Conservation (phyloP, 495 filamentous ascomycete species). For the Podospora pseudocomata region DNA sequence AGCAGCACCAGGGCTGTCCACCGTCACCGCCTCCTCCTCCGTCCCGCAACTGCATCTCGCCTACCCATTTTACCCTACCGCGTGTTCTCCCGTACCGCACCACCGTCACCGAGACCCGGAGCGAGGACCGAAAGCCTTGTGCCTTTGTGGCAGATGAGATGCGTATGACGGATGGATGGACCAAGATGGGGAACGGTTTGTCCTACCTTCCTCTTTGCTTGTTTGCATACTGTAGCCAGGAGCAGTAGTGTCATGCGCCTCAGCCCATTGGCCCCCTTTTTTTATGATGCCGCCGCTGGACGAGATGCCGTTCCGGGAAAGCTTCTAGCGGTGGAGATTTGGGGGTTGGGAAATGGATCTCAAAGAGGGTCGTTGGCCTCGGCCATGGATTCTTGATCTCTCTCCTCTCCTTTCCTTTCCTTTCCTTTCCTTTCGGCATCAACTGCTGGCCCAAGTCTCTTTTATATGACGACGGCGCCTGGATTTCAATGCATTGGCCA, state of each 20-base stretch:
- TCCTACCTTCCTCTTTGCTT: constrained; percentile 6
- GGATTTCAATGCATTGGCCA: constrained; percentile 9
- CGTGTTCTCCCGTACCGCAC: not conserved
- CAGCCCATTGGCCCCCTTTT: constrained; percentile 1
- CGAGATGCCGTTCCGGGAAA: constrained; percentile 7
- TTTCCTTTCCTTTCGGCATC: not conserved
- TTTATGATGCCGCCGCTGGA: constrained; percentile 1
- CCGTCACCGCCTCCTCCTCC: not conserved
- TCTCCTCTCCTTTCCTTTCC: not conserved
- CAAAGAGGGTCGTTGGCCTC: not conserved
- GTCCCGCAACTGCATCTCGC: not conserved
- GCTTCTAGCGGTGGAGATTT: constrained; percentile 10
- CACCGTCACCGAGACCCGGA: constrained; percentile 12
- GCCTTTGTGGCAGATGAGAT: not conserved
- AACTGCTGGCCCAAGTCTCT: not conserved
- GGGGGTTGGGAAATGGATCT: not conserved
- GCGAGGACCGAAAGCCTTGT: constrained; percentile 10
- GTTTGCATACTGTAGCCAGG: not conserved
- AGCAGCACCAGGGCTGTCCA: not conserved
- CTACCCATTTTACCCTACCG: not conserved
- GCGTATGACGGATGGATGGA: not conserved
- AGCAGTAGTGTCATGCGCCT: constrained; percentile 7
- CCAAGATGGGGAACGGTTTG: not conserved
- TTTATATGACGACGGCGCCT: not conserved
- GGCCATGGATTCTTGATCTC: not conserved